Conservation (phyloP, 495 filamentous ascomycete genomes). For the Neurospora hispaniola region DNA sequence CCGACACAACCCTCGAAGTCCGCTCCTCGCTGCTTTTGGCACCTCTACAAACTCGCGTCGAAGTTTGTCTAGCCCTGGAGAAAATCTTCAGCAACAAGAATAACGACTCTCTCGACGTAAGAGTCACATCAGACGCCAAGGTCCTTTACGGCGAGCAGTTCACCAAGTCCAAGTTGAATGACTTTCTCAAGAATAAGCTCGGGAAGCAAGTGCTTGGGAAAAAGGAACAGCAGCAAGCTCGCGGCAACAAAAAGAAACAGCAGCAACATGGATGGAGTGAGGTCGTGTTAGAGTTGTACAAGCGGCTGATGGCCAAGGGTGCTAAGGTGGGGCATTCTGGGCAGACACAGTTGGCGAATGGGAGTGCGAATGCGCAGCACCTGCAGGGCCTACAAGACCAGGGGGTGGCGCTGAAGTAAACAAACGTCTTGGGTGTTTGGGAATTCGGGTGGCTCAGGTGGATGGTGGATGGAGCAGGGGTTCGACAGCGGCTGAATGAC, state of each 20-base stretch:
- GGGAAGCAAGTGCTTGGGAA: slow-evolving; percentile 24
- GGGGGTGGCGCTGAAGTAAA: not conserved
- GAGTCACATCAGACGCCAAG: slow-evolving; percentile 32
- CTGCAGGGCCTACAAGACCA: not conserved
- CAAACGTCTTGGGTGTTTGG: not conserved
- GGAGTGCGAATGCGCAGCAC: not conserved
- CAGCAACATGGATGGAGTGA: slow-evolving; percentile 40
- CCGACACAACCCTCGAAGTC: slow-evolving; percentile 46
- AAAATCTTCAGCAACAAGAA: not conserved
- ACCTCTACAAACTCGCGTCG: slow-evolving; percentile 49
- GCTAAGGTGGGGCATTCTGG: slow-evolving; percentile 26
- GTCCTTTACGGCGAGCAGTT: slow-evolving; percentile 61
- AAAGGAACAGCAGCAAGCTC: slow-evolving; percentile 17
- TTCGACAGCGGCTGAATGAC: not conserved
- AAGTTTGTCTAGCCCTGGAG: slow-evolving; percentile 36
- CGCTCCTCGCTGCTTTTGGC: slow-evolving; percentile 43
- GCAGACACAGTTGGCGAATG: not conserved
- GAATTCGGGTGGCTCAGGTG: not conserved
- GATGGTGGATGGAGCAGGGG: not conserved
- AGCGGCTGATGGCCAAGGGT: slow-evolving; percentile 44
- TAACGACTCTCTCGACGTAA: slow-evolving; percentile 32
- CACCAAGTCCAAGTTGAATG: slow-evolving; percentile 49
- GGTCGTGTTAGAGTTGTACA: slow-evolving; percentile 44
- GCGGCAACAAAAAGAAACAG: slow-evolving; percentile 11
- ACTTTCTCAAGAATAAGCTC: slow-evolving; percentile 43